Percentiles rank a stretch among this genome's conserved stretches.
phyloP scores from a whole-genome alignment of 345 rosid species.

The Camelina hispida region DNA sequence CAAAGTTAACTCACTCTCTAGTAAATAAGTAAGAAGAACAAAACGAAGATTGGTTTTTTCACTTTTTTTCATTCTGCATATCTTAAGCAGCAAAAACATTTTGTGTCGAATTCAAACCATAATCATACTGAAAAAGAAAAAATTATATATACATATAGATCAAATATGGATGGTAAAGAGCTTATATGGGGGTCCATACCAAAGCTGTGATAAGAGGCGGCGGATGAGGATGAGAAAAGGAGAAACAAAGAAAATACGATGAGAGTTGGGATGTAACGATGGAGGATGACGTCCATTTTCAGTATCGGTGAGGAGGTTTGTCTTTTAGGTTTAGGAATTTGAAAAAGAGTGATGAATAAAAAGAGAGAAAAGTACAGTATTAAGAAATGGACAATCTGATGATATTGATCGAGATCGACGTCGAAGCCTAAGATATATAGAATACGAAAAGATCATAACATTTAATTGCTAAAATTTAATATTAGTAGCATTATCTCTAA shows the following conservation, averaged over 20 bases:
- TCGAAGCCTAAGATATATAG: too few relatives aligned
- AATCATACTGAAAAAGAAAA: too few relatives aligned
- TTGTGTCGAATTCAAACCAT: too few relatives aligned
- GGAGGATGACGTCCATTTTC: slow-evolving; percentile 30
- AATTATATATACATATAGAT: too few relatives aligned
- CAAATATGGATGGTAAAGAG: slow-evolving; percentile 2
- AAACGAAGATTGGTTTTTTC: too few relatives aligned
- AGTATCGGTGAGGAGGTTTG: not conserved
- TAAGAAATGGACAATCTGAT: too few relatives aligned
- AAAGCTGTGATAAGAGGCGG: slow-evolving; percentile 4
- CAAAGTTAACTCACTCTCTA: slow-evolving; percentile 9
- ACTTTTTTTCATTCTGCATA: too few relatives aligned
- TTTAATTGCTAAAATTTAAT: too few relatives aligned
- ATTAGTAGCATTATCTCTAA: too few relatives aligned
- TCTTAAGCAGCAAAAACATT: too few relatives aligned
- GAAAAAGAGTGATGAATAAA: slow-evolving; percentile 18
- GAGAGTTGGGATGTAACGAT: slow-evolving; percentile 27
- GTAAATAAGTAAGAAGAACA: not conserved
- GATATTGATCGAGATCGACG: too few relatives aligned
- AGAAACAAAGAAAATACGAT: slow-evolving; percentile 13
- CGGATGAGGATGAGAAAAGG: not conserved
- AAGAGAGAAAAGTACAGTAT: not conserved
- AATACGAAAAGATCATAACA: too few relatives aligned
- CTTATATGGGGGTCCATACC: slow-evolving; percentile 13
- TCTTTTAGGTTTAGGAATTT: slow-evolving; percentile 20